Evolutionary conservation across 2,329 filamentous ascomycete species (phyloP).

Genomic region (Leptoxyphium fumago): DNA sequence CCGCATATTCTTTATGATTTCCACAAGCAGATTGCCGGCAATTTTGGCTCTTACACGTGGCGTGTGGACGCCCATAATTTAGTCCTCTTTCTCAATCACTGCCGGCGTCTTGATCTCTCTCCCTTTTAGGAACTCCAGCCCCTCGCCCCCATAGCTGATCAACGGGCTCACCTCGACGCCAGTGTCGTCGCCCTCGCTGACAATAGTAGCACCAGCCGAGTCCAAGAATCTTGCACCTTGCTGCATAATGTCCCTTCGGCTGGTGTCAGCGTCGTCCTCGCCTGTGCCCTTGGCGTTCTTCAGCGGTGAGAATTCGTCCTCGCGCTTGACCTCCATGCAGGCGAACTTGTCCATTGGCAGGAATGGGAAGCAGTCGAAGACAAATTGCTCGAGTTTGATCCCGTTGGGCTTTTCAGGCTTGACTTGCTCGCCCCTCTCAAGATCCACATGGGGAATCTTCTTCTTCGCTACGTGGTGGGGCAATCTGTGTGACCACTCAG

Average conservation of each 20-base stretch:
- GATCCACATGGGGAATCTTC: constrained; percentile 83
- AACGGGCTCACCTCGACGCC: constrained; percentile 86
- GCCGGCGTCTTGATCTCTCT: constrained; percentile 48
- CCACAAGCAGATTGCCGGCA: too few species aligned
- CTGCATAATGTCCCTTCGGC: constrained; percentile 73
- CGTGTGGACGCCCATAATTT: constrained; percentile 3
- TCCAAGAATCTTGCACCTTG: constrained; percentile 81
- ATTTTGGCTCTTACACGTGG: too few species aligned
- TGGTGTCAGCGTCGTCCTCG: constrained; percentile 89
- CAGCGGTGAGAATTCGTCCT: constrained; percentile 94
- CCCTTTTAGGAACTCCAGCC: constrained; percentile 44
- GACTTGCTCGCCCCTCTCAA: constrained; percentile 57
- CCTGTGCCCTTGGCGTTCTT: constrained; percentile 82
- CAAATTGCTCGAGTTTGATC: constrained; percentile 98
- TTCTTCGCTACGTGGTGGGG: constrained; percentile 94
- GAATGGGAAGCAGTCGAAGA: constrained; percentile 95
- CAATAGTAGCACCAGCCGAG: constrained; percentile 61
- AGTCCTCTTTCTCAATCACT: constrained; percentile 46
- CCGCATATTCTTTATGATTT: too few species aligned
- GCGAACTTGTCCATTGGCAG: constrained; percentile 78
- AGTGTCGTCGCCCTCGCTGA: constrained; percentile 44
- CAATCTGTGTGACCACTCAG: constrained; percentile 68
- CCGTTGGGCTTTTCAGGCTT: constrained; percentile 94
- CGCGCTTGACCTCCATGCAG: constrained; percentile 86
- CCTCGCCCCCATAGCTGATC: constrained; percentile 69